Base-by-base conservation (phyloP, 1,139 yeast species). In the Magnusiomyces suaveolens region DNA sequence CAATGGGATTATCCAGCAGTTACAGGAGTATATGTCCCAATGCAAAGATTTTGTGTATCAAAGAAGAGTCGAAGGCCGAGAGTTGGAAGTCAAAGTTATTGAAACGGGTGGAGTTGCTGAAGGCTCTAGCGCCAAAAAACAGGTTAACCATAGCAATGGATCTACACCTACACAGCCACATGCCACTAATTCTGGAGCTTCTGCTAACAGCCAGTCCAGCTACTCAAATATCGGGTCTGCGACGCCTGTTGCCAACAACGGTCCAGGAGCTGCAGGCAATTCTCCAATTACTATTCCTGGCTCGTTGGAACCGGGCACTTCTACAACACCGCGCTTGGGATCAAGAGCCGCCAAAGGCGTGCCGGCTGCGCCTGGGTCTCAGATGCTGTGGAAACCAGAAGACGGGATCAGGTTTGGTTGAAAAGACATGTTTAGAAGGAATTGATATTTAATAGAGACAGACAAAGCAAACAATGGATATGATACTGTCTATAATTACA, bases 41-140 rank as follows among this genome's bases (percentile, higher is more conserved):
- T 77, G 86, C 60, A 82, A 80, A 50, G 74, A 72, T 20, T 84
- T 72, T 65, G 76, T 84, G n/a, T 71, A 72, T 44, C 65, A 70
- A 18, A 69, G 92, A 51, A 70, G 84, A 52, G 62, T 75, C 2
- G 82, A 81, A 60, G 86, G 82, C 1, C 66, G 80, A 25, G 77
- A 75, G 41, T 66, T 80, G 29, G 84, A 80, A 60, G 54, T 36
- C 16, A 6, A 16, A 36, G 18, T 36, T 4, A 36, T 10, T 16
- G 41, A n/a, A 36, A n/a, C 4, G 18, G 18, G 18, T 8, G 18
- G 18, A 10, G 41, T 10, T 36, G 18, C 4, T 36, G 33, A 36
- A 36, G 41, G 41, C 16, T 6, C 6, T 6, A 8, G 36, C 6
- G 36, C 6, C 36, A 12, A 12, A 29, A 29, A 6, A 29, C 12